These are phyloP conservation scores for Tricladium varicosporioides DNA, from an alignment of 2,329 filamentous ascomycete species.

Conservation along the genomic window DNA sequence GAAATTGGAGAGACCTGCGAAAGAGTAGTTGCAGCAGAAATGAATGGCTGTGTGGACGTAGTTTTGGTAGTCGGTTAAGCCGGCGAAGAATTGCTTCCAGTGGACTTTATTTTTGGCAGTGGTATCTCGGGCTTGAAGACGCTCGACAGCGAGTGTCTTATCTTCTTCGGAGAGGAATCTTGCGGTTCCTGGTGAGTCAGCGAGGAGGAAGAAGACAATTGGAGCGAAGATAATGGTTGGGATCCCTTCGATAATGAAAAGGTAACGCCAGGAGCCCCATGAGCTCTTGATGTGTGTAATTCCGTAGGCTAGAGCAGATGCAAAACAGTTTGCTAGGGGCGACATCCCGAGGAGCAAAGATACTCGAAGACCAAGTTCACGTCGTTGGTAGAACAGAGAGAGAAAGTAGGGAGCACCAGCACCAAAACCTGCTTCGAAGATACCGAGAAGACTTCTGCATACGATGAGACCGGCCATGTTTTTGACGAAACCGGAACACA, in stretches of 20 bases:
- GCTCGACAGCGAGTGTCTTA: conserved; percentile 23
- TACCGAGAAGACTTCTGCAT: conserved; percentile 27
- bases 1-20: conserved; percentile 40
- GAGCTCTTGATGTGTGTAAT: conserved; percentile 31
- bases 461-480: conserved; percentile 14
- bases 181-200: conserved; percentile 32
- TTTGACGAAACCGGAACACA: conserved; percentile 11
- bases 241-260: conserved; percentile 35
- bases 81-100: conserved; percentile 36
- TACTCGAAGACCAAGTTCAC: conserved; percentile 33
- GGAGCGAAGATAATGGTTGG: conserved; percentile 32
- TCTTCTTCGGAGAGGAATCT: conserved; percentile 33
- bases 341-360: conserved; percentile 31
- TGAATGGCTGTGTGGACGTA: conserved; percentile 38
- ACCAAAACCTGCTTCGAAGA: conserved; percentile 33
- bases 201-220: conserved; percentile 34
- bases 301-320: conserved; percentile 35
- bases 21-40: conserved; percentile 40
- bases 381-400: conserved; percentile 36
- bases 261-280: conserved; percentile 32
- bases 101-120: conserved; percentile 30
- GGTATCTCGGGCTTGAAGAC: conserved; percentile 24
- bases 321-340: conserved; percentile 36
- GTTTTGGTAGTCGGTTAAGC: conserved; percentile 38
- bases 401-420: conserved; percentile 34